These are phyloP conservation scores for Phytophthora cactorum DNA, from an alignment of 352 stramenopile species.

Conservation along the genomic window DNA sequence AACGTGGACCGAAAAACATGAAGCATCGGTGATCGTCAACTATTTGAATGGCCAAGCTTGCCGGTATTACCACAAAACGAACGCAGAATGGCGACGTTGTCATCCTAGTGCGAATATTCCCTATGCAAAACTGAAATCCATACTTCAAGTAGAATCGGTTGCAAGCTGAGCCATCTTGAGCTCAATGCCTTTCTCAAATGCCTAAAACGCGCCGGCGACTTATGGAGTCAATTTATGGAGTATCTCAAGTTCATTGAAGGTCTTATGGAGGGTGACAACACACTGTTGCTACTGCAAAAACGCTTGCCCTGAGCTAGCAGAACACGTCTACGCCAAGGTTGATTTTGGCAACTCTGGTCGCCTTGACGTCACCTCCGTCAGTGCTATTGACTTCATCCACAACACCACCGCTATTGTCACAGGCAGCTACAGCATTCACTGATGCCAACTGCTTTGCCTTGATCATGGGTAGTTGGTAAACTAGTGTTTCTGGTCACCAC, in stretches of 20 bases:
- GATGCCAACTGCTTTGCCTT: too few relatives aligned
- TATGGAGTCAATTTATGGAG: slow-evolving; percentile 10
- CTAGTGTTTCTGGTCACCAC: too few relatives aligned
- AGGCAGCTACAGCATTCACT: not conserved
- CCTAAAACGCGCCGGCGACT: slow-evolving; percentile 7
- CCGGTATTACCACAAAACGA: slow-evolving; percentile 14
- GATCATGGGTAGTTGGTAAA: too few relatives aligned
- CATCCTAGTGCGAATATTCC: slow-evolving; percentile 4
- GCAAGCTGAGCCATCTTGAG: slow-evolving; percentile 5
- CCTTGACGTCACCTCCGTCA: not conserved
- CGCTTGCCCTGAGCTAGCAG: not conserved
- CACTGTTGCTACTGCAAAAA: slow-evolving; percentile 2
- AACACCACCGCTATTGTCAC: too few relatives aligned
- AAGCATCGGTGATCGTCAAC: slow-evolving; percentile 16
- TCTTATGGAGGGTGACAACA: slow-evolving; percentile 11
- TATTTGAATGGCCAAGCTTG: slow-evolving; percentile 12
- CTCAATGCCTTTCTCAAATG: slow-evolving; percentile 2
- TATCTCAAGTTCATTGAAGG: slow-evolving; percentile 20
- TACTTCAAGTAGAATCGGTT: slow-evolving; percentile 8
- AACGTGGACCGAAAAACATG: slow-evolving; percentile 9
- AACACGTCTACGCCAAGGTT: not conserved
- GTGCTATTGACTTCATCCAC: slow-evolving; percentile 4
- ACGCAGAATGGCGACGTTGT: slow-evolving; percentile 1
- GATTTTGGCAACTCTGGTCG: not conserved
- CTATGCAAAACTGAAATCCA: not conserved